Evolutionary conservation across 1,284 basidiomycete genomes (phyloP).

Genomic region (Exobasidium rhododendri): DNA sequence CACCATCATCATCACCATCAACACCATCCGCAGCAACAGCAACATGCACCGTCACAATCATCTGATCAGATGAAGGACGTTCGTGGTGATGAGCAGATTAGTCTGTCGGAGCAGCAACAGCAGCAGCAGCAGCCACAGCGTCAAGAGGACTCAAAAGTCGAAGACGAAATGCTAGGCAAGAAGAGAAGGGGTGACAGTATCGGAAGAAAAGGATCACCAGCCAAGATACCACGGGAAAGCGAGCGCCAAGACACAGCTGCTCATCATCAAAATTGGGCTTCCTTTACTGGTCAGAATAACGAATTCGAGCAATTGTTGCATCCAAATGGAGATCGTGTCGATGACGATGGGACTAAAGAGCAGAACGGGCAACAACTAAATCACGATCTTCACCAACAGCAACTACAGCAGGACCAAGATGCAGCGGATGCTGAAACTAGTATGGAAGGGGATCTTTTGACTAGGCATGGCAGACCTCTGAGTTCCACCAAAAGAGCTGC

Average conservation of each 20-base stretch:
- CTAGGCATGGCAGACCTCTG: conserved; percentile 25
- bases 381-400: neutral
- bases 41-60: no score
- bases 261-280: neutral
- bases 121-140: no score
- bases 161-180: no score
- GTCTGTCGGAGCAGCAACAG: no score
- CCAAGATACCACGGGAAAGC: neutral
- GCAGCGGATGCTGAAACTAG: neutral
- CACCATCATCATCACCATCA: neutral
- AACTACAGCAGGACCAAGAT: neutral
- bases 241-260: neutral
- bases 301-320: neutral
- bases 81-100: no score
- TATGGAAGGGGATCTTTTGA: neutral
- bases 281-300: neutral
- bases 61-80: no score
- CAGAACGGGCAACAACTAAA: no score
- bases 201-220: neutral
- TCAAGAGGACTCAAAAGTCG: no score
- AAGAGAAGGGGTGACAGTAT: neutral
- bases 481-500: conserved; percentile 42
- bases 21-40: neutral
- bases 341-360: neutral
- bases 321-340: neutral